Evolutionary conservation across 441 rosid genomes (phyloP).

Genomic region (Adansonia grandidieri): DNA sequence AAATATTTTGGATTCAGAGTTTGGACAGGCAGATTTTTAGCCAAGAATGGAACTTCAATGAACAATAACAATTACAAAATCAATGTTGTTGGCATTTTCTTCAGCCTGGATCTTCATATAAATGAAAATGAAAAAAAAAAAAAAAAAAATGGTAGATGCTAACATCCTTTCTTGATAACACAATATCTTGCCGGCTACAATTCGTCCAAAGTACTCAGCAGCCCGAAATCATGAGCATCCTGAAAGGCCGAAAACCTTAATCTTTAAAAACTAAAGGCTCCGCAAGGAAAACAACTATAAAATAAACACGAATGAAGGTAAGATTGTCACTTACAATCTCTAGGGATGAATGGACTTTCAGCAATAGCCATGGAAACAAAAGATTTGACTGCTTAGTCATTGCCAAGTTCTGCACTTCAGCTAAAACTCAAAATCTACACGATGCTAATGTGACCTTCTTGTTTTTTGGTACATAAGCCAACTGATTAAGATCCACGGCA

Average conservation of each 20-base stretch:
- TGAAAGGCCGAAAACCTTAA: neutral
- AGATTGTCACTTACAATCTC: neutral
- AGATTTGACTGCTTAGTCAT: constrained; percentile 14
- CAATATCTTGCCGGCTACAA: neutral
- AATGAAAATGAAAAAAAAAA: constrained; percentile 1
- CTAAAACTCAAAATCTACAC: constrained; percentile 44
- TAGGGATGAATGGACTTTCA: neutral
- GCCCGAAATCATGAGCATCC: neutral
- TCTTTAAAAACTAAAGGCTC: neutral
- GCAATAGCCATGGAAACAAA: neutral
- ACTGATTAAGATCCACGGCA: constrained; percentile 57
- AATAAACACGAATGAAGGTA: neutral
- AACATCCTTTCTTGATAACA: neutral
- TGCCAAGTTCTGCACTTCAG: neutral
- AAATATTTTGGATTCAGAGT: neutral
- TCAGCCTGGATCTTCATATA: neutral
- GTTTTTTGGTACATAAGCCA: constrained; percentile 54
- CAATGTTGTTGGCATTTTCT: neutral
- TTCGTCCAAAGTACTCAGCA: neutral
- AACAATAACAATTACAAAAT: constrained; percentile 9
- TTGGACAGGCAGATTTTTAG: neutral
- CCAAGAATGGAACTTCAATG: neutral
- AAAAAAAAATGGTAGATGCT: neutral
- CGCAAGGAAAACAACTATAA: neutral
- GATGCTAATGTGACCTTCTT: constrained; percentile 38